Evolutionary conservation across 2,329 filamentous ascomycete genomes (phyloP).

Genomic region (Aciculosporium take): DNA sequence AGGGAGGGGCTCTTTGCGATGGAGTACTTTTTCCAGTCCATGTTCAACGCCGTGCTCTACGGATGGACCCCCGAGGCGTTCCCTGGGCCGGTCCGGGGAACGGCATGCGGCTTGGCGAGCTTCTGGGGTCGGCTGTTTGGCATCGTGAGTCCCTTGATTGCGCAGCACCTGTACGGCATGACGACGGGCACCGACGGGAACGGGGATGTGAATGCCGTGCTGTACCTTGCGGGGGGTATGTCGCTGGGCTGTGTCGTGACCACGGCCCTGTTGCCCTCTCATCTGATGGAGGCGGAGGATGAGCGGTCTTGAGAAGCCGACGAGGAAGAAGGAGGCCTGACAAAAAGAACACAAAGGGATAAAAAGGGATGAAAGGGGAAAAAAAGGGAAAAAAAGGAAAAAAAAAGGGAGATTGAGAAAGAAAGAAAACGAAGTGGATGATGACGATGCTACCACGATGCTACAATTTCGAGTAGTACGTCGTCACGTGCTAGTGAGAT

Average conservation of each 20-base stretch:
- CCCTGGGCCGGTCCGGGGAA: conserved; percentile 38
- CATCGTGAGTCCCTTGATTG: conserved; percentile 42
- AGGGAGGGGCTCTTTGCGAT: conserved; percentile 26
- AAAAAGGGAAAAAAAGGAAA: no score
- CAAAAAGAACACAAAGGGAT: no score
- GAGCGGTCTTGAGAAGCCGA: conserved; percentile 14
- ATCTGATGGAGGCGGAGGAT: conserved; percentile 21
- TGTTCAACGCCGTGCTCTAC: conserved; percentile 23
- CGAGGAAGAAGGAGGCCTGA: no score
- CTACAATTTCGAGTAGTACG: no score
- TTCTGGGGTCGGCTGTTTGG: conserved; percentile 45
- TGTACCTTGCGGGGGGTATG: conserved; percentile 42
- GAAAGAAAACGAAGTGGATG: no score
- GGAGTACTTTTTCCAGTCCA: conserved; percentile 31
- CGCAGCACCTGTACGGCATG: conserved; percentile 27
- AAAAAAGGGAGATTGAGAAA: no score
- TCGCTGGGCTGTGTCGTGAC: conserved; percentile 37
- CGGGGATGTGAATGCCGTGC: conserved; percentile 31
- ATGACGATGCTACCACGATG: no score
- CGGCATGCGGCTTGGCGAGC: conserved; percentile 40
- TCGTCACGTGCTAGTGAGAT: no score
- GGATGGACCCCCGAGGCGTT: conserved; percentile 43
- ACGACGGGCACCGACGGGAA: conserved; percentile 13
- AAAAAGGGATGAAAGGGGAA: no score
- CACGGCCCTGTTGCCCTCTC: conserved; percentile 32